These are phyloP conservation scores for Leptographium radiaticola DNA, from an alignment of 2,329 filamentous ascomycete species.

Conservation along the genomic window DNA sequence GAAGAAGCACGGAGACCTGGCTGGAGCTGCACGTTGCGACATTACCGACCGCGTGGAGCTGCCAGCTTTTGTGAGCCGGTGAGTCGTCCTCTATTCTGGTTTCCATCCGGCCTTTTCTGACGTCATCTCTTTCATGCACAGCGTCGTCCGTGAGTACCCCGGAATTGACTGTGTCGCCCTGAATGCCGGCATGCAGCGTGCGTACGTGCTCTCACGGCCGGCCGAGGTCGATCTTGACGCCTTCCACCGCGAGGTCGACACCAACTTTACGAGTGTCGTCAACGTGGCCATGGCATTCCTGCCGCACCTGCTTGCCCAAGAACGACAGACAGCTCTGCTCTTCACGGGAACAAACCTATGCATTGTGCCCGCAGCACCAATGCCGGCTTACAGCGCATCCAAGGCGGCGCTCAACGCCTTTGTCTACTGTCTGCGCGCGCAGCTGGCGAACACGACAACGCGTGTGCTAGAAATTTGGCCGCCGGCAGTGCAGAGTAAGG, in stretches of 20 bases:
- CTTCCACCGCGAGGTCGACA: conserved; percentile 24
- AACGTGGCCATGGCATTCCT: conserved; percentile 27
- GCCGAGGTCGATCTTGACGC: conserved; percentile 20
- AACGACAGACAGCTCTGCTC: conserved; percentile 10
- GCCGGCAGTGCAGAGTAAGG: conserved; percentile 19
- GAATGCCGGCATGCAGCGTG: conserved; percentile 30
- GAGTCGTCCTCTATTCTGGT: conserved; percentile 3
- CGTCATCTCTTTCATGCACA: neutral
- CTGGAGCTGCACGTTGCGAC: conserved; percentile 29
- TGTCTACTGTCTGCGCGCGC: conserved; percentile 22
- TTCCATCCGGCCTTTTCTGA: neutral
- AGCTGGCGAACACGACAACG: conserved; percentile 8
- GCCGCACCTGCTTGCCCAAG: conserved; percentile 19
- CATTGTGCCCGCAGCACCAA: conserved; percentile 22
- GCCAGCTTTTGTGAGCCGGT: conserved; percentile 26
- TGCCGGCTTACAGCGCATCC: conserved; percentile 24
- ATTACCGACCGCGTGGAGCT: conserved; percentile 29
- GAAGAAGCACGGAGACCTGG: conserved; percentile 27
- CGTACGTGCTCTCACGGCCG: conserved; percentile 24
- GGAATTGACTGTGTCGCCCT: conserved; percentile 34
- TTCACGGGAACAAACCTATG: conserved; percentile 20
- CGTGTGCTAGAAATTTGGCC: conserved; percentile 27
- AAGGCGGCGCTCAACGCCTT: conserved; percentile 21
- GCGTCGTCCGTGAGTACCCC: conserved; percentile 16
- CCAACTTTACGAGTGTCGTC: conserved; percentile 28